Conservation (phyloP, 2,329 filamentous ascomycete genomes). For the Didymella lethalis region DNA sequence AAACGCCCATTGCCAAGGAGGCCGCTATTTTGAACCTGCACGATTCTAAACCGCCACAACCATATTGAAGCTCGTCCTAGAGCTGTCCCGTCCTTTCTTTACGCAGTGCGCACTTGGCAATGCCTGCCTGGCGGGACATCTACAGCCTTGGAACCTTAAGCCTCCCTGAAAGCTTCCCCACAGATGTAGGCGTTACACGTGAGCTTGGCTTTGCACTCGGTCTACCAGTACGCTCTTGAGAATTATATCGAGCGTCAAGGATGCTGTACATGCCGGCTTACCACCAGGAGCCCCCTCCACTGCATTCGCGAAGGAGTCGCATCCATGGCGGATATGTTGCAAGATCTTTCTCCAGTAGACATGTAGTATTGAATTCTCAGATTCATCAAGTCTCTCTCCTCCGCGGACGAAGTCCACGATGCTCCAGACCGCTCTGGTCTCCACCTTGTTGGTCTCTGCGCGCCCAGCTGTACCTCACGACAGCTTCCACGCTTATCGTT, state of each 20-base stretch:
- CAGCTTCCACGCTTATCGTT: slow-evolving; percentile 29
- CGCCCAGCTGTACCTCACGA: slow-evolving; percentile 21
- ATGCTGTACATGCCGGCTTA: background rate
- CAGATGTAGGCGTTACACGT: slow-evolving; percentile 20
- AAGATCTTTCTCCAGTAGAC: background rate
- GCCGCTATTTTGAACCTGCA: slow-evolving; percentile 2
- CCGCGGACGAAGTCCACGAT: slow-evolving; percentile 15
- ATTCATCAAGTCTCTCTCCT: background rate
- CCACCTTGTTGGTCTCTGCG: slow-evolving; percentile 24
- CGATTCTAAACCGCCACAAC: slow-evolving; percentile 25
- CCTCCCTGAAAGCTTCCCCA: slow-evolving; percentile 18
- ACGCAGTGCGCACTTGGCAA: slow-evolving; percentile 16
- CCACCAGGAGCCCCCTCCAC: background rate
- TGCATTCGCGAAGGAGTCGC: background rate
- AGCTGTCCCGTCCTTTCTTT: background rate
- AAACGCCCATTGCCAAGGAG: slow-evolving; percentile 27
- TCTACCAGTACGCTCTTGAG: background rate
- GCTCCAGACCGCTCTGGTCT: slow-evolving; percentile 30
- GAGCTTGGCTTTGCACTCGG: slow-evolving; percentile 15
- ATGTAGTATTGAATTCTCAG: background rate
- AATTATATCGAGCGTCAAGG: background rate
- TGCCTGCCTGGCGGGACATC: slow-evolving; percentile 17
- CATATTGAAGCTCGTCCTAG: slow-evolving; percentile 26
- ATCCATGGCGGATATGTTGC: background rate
- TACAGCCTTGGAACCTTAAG: slow-evolving; percentile 26